Conservation (phyloP, 1,139 yeast genomes). For the Kurtzmaniella quercitrusa region DNA sequence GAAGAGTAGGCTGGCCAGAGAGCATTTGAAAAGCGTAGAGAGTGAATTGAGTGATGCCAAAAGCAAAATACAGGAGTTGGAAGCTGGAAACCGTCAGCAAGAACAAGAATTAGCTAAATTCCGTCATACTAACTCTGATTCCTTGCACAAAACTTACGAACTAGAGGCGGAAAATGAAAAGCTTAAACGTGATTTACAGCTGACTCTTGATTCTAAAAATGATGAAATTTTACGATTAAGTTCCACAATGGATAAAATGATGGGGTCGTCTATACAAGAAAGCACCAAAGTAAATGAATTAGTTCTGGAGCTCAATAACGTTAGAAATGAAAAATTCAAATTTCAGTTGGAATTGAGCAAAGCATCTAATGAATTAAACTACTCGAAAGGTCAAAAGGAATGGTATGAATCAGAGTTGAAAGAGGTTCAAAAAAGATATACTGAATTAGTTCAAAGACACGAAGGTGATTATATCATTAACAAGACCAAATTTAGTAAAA, state of each 20-base stretch:
- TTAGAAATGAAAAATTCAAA: constrained; percentile 33
- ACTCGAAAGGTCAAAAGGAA: constrained; percentile 31
- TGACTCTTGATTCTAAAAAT: constrained; percentile 39
- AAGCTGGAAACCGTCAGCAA: constrained; percentile 16
- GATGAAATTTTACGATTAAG: constrained; percentile 46
- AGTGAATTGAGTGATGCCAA: constrained; percentile 26
- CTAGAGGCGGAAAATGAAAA: constrained; percentile 10
- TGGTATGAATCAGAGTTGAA: constrained; percentile 51
- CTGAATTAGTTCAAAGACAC: constrained; percentile 37
- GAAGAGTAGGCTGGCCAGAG: constrained; percentile 17
- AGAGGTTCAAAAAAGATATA: constrained; percentile 30
- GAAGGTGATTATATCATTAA: constrained; percentile 32
- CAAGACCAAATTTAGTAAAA: constrained; percentile 26
- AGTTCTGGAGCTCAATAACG: constrained; percentile 33
- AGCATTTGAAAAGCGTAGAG: constrained; percentile 21
- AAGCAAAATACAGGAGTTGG: constrained; percentile 22
- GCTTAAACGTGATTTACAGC: constrained; percentile 17
- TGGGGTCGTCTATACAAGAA: constrained; percentile 46
- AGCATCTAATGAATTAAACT: constrained; percentile 31
- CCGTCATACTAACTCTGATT: constrained; percentile 19
- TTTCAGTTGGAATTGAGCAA: constrained; percentile 42
- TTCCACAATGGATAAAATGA: constrained; percentile 48
- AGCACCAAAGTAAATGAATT: constrained; percentile 35
- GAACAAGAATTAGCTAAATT: constrained; percentile 10
- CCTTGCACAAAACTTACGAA: constrained; percentile 18